Evolutionary conservation across 345 rosid species (phyloP).

Genomic region (Kernera saxatilis): DNA sequence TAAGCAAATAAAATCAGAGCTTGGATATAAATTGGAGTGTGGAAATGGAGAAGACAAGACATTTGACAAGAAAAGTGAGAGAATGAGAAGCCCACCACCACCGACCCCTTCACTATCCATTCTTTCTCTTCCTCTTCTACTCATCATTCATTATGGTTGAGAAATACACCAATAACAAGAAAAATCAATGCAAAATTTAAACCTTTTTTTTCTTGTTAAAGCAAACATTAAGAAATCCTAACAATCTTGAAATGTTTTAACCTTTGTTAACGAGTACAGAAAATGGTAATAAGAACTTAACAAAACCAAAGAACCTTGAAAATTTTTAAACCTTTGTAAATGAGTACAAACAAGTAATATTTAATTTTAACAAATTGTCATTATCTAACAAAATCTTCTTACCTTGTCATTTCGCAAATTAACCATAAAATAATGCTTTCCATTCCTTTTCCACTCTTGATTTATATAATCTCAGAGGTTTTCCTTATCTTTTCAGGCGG

Average conservation of each 20-base stretch:
- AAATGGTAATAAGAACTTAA: not conserved
- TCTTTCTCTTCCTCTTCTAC: conserved; percentile 9
- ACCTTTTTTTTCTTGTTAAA: not conserved
- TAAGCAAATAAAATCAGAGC: not conserved
- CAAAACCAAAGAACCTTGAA: not conserved
- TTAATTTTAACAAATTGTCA: too few species aligned
- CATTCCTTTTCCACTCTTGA: not conserved
- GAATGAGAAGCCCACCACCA: conserved; percentile 33
- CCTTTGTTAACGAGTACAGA: not conserved
- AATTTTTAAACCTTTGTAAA: too few species aligned
- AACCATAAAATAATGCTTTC: not conserved
- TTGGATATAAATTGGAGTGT: conserved; percentile 10
- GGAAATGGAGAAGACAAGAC: conserved; percentile 35
- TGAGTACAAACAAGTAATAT: too few species aligned
- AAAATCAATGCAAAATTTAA: not conserved
- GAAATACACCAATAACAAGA: conserved; percentile 18
- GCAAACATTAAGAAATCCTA: not conserved
- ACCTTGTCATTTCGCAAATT: not conserved
- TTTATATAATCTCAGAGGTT: not conserved
- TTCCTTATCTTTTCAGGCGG: not conserved
- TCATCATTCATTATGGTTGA: conserved; percentile 18
- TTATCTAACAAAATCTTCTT: not conserved
- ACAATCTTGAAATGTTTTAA: not conserved
- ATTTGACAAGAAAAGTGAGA: conserved; percentile 33
- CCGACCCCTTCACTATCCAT: conserved; percentile 26